Percentiles rank a stretch among this genome's conserved stretches.
Conservation (phyloP, 805 yeast genomes). For the Myxozyma geophila region DNA sequence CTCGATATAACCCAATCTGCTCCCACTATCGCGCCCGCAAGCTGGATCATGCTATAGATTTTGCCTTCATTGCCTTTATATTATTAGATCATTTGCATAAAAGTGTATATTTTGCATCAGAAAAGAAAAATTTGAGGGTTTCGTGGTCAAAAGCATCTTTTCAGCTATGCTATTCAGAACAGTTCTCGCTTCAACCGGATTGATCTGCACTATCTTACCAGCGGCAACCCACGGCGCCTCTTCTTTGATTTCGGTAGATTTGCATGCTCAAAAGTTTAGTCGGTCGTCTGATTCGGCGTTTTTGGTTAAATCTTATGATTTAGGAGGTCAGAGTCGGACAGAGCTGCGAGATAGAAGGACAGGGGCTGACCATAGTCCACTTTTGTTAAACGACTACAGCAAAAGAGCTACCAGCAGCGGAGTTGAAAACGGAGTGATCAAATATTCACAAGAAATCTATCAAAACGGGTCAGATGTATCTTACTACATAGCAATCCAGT, state of each 20-base stretch:
- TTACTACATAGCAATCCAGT: slow-evolving; percentile 38
- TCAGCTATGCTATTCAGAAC: background rate
- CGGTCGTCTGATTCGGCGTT: background rate
- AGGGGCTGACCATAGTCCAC: background rate
- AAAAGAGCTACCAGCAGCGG: background rate
- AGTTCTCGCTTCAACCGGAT: background rate
- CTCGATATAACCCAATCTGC: too few relatives aligned
- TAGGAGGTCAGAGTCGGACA: background rate
- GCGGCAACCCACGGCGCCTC: background rate
- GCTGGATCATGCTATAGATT: too few relatives aligned
- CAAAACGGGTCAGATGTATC: slow-evolving; percentile 42
- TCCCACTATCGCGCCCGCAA: too few relatives aligned
- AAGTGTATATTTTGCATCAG: too few relatives aligned
- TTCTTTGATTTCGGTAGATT: slow-evolving; percentile 1
- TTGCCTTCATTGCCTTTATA: background rate
- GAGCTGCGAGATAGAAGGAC: background rate
- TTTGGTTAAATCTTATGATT: background rate
- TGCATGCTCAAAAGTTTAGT: slow-evolving; percentile 1
- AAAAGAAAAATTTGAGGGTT: too few relatives aligned
- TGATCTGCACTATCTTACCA: background rate
- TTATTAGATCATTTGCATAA: too few relatives aligned
- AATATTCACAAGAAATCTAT: slow-evolving; percentile 26
- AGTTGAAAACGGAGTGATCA: background rate
- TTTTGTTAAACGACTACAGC: background rate
- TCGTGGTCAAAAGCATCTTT: too few relatives aligned